Base-by-base conservation (phyloP, 371 early-diverging fungal species). In the Parasitella parasitica region DNA sequence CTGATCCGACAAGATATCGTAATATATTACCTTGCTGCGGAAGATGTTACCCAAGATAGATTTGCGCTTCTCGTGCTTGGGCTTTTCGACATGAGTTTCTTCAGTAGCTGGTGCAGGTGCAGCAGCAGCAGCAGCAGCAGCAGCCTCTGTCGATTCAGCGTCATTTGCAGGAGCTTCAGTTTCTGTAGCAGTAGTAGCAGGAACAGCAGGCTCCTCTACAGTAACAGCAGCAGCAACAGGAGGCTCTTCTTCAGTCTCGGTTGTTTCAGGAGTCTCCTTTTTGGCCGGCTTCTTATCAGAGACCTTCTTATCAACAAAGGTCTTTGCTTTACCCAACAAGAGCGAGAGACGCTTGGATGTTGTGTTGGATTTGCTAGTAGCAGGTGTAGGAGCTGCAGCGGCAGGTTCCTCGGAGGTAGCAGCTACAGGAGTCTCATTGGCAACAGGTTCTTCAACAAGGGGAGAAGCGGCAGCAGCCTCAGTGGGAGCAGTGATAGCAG, bases 1-100 rank as follows among this genome's bases (percentile, higher is more conserved):
- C 51, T 60, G 56, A 60, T 66, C 66, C 57, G 57, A 57, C 59
- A 26, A 55, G 36, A 20, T 54, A 39, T 15, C 18, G 3, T 39
- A 15, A 38, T 51, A 24, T 20, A 32, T 68, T 68, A 68, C 69
- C 69, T 68, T 68, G 46, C 46, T 52, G 20, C 69, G 69, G 64
- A 68, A 68, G n/a, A 68, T 51, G 48, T 48, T 50, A 50, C 55
- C 58, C 39, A 68, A 56, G 48, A 68, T 46, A n/a, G 69, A 68
- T 51, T 65, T 65, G 38, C 70, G 62, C 63, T 70, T 58, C 24
- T 62, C 63, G 22, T 27, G 15, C 34, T 68, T 59, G 12, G 55
- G 54, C 24, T 28, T 49, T 22, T 61, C 37, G 6, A 20, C 26
- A 35, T 54, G 16, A 22, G 54, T 27, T 51, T 59, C 51, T 37